Conservation (phyloP, 768 basidiomycete species). For the Panus rudis region DNA sequence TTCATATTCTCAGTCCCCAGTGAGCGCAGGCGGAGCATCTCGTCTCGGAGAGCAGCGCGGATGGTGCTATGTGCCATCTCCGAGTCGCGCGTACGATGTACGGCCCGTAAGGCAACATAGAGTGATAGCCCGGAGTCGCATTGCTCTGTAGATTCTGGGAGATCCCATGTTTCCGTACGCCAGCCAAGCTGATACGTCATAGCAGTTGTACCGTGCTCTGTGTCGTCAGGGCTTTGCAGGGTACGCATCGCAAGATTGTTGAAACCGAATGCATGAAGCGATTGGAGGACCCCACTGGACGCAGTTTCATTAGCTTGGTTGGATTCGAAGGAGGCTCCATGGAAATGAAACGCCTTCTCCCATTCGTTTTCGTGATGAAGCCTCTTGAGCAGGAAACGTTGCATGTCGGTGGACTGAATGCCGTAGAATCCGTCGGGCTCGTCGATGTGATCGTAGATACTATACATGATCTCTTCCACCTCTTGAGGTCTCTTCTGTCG, state of each 20-base stretch:
- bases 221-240: constrained; percentile 34
- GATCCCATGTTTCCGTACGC: constrained; percentile 94
- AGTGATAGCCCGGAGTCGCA: constrained; percentile 49
- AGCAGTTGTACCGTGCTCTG: too few species aligned
- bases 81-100: constrained; percentile 71
- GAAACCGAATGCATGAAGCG: constrained; percentile 89
- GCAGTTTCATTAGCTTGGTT: constrained; percentile 35
- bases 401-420: constrained; percentile 72
- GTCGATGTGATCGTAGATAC: constrained; percentile 91
- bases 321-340: constrained; percentile 79
- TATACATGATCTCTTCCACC: constrained; percentile 73
- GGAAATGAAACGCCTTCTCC: constrained; percentile 84
- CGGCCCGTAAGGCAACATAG: constrained; percentile 72
- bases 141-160: constrained; percentile 54
- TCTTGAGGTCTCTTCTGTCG: constrained; percentile 23
- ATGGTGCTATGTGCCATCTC: constrained; percentile 41
- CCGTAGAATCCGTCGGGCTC: constrained; percentile 99
- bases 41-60: constrained; percentile 42
- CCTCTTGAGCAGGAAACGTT: constrained; percentile 71
- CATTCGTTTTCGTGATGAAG: constrained; percentile 92
- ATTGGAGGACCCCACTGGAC: constrained; percentile 61
- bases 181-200: constrained; percentile 82
- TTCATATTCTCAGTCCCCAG: constrained; percentile 76
- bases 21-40: constrained; percentile 55
- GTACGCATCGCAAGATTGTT: constrained; percentile 76